Percentiles rank a stretch among this genome's conserved stretches.
These are phyloP conservation scores for Exidia glandulosa DNA, from an alignment of 768 basidiomycete species.

Conservation along the genomic window DNA sequence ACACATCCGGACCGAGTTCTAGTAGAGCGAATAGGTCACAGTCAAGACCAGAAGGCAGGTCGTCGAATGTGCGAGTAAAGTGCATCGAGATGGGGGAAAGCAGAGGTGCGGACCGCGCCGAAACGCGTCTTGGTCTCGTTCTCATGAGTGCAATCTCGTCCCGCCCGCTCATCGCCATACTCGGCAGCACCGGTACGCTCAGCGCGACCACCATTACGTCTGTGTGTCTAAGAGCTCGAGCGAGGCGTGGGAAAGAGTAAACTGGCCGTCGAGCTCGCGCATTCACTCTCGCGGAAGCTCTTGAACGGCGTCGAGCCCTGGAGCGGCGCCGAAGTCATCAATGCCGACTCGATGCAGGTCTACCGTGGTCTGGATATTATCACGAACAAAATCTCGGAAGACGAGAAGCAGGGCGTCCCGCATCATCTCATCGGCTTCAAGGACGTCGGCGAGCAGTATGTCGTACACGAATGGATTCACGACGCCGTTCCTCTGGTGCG, in stretches of 20 bases:
- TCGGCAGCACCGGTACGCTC: slow-evolving; percentile 64
- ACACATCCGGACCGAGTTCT: slow-evolving; percentile 27
- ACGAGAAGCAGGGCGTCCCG: slow-evolving; percentile 69
- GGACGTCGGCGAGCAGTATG: slow-evolving; percentile 75
- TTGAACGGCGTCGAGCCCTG: slow-evolving; percentile 27
- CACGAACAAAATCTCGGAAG: slow-evolving; percentile 80
- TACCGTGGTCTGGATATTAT: slow-evolving; percentile 86
- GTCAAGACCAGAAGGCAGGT: background rate
- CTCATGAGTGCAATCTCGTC: background rate
- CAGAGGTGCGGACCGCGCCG: background rate
- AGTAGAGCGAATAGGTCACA: slow-evolving; percentile 25
- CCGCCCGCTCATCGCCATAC: slow-evolving; percentile 69
- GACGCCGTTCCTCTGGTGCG: slow-evolving; percentile 71
- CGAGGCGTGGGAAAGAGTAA: slow-evolving; percentile 83
- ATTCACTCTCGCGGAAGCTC: slow-evolving; percentile 19
- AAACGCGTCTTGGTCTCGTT: background rate
- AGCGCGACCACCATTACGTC: background rate
- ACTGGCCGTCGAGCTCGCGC: slow-evolving; percentile 79
- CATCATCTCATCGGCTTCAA: slow-evolving; percentile 89
- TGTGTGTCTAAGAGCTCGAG: slow-evolving; percentile 4
- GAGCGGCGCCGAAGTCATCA: slow-evolving; percentile 68
- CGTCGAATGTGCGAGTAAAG: background rate
- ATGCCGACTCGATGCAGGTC: slow-evolving; percentile 97
- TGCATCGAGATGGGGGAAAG: background rate
- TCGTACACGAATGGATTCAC: slow-evolving; percentile 77